Conservation (phyloP, 345 rosid genomes). For the Lepidium didymum region DNA sequence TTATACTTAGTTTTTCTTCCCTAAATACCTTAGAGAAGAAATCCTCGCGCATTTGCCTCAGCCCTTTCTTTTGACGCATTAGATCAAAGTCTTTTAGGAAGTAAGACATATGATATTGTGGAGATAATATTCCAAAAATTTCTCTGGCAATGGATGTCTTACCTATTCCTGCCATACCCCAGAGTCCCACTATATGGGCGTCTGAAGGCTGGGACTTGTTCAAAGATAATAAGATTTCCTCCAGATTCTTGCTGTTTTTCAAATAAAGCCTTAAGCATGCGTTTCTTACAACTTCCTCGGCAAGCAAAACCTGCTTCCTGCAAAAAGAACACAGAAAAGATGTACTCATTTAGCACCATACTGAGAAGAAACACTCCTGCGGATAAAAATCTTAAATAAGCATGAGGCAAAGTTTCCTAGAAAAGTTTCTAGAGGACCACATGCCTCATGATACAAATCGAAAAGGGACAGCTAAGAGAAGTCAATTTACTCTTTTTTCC, state of each 20-base stretch:
- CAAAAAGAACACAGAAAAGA: not conserved
- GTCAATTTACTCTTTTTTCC: constrained; percentile 4
- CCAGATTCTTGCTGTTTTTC: not conserved
- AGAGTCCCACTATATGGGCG: not conserved
- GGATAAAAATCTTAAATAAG: not conserved
- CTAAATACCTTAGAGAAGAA: constrained; percentile 12
- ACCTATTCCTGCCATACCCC: constrained; percentile 23
- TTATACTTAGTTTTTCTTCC: constrained; percentile 16
- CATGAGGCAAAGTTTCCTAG: too few species aligned
- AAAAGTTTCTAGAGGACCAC: not conserved
- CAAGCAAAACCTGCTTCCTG: not conserved
- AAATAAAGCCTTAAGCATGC: not conserved
- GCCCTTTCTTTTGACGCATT: not conserved
- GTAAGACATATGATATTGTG: not conserved
- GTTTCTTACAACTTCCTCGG: constrained; percentile 4
- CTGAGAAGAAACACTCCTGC: not conserved
- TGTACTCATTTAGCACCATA: not conserved
- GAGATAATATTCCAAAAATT: not conserved
- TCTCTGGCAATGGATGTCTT: constrained; percentile 25
- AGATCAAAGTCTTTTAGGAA: constrained; percentile 11
- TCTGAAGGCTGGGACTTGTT: not conserved
- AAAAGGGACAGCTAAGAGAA: not conserved
- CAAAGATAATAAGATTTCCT: not conserved
- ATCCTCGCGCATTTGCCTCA: constrained; percentile 11
- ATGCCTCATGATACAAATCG: not conserved